A percentile compares a stretch with the other conserved stretches of the same genome.
Conservation (phyloP, 805 yeast genomes). For the Isabelozyma pseudorhagii region DNA sequence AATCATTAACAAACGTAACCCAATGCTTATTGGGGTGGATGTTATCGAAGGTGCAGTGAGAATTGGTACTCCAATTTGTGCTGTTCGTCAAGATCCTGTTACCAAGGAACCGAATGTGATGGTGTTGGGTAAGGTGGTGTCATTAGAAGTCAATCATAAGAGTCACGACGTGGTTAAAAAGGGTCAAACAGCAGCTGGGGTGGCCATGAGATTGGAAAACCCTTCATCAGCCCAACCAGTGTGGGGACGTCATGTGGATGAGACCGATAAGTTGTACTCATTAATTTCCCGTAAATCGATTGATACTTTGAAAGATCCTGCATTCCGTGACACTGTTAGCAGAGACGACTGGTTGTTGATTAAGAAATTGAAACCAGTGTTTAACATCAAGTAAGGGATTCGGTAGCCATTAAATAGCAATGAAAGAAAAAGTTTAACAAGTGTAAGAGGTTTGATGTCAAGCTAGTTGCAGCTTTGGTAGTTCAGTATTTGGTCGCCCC, state of each 20-base stretch:
- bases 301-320: slow-evolving; percentile 97
- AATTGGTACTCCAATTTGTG: slow-evolving; percentile 93
- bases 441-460: not conserved
- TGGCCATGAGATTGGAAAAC: slow-evolving; percentile 94
- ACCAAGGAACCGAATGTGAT: slow-evolving; percentile 71
- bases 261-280: slow-evolving; percentile 86
- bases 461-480: no score
- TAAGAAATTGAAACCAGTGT: slow-evolving; percentile 81
- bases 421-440: not conserved
- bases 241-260: slow-evolving; percentile 99
- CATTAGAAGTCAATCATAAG: slow-evolving; percentile 96
- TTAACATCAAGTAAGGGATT: slow-evolving; percentile 68
- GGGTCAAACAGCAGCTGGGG: slow-evolving; percentile 97
- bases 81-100: slow-evolving; percentile 83
- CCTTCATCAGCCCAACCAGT: slow-evolving; percentile 91
- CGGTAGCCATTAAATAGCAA: not conserved
- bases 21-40: slow-evolving; percentile 99
- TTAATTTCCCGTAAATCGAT: slow-evolving; percentile 84
- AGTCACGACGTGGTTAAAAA: slow-evolving; percentile 75
- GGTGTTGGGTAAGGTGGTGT: slow-evolving; percentile 81
- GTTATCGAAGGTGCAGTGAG: slow-evolving; percentile 87
- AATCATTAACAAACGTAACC: slow-evolving; percentile 96
- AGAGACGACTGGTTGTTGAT: slow-evolving; percentile 95
- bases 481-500: no score
- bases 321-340: slow-evolving; percentile 90